A percentile compares a stretch with the other conserved stretches of the same genome.
Conservation (phyloP, 1,284 basidiomycete genomes). For the Chondrostereum purpureum region DNA sequence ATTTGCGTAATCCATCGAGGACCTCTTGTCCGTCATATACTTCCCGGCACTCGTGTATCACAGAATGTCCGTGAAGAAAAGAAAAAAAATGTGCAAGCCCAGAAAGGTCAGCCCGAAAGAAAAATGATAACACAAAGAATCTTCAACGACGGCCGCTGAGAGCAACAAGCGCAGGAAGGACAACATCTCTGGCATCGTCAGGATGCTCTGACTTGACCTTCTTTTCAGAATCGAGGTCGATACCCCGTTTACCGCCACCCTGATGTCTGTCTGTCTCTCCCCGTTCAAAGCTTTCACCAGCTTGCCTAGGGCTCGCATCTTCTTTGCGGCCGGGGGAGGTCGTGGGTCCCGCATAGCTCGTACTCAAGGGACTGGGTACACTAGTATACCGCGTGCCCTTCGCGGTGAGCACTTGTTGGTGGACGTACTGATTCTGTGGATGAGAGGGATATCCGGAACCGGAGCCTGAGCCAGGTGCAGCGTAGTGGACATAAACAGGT, state of each 20-base stretch:
- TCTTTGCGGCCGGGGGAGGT: neutral
- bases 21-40: too few species aligned
- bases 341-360: neutral
- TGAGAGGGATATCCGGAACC: neutral
- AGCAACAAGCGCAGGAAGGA: neutral
- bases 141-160: neutral
- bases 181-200: neutral
- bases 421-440: too few species aligned
- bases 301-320: neutral
- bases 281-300: neutral
- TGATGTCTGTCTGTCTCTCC: neutral
- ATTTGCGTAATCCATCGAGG: neutral
- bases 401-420: neutral
- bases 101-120: too few species aligned
- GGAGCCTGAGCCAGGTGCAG: neutral
- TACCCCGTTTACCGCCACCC: neutral
- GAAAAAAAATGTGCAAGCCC: too few species aligned
- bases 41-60: neutral
- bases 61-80: too few species aligned
- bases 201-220: neutral
- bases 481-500: neutral
- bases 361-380: neutral
- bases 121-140: too few species aligned
- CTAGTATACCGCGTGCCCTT: neutral
- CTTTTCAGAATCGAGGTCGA: neutral